These are phyloP conservation scores for Beta vulgaris DNA, from an alignment of 148 eudicot genomes.

Conservation along the genomic window DNA sequence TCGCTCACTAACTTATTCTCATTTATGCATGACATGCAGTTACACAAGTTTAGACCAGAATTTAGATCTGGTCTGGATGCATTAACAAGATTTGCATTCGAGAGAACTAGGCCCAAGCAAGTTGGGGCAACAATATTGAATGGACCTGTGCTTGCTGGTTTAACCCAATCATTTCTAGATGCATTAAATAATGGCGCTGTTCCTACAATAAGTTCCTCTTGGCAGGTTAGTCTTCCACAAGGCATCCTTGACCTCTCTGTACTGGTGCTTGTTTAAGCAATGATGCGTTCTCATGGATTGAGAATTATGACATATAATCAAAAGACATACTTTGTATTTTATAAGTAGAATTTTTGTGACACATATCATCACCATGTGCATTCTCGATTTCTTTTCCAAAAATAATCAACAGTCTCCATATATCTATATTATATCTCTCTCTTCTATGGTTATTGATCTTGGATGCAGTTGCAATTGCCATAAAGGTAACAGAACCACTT, in stretches of 20 bases:
- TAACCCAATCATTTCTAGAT: conserved; percentile 89
- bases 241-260: conserved; percentile 2
- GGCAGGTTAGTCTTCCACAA: conserved; percentile 60
- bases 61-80: conserved; percentile 89
- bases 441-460: too few relatives aligned
- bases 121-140: conserved; percentile 84
- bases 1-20: not conserved
- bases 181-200: conserved; percentile 95
- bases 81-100: conserved; percentile 81
- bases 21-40: conserved; percentile 34
- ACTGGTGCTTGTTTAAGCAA: conserved; percentile 6
- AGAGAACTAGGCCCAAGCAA: conserved; percentile 95
- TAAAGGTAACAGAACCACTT: too few relatives aligned
- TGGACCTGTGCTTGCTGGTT: conserved; percentile 88
- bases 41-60: conserved; percentile 85
- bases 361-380: too few relatives aligned
- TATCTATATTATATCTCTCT: too few relatives aligned
- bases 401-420: too few relatives aligned
- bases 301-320: not conserved
- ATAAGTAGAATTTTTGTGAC: too few relatives aligned
- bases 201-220: conserved; percentile 93
- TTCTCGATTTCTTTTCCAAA: not conserved
- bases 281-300: not conserved
- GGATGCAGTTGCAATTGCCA: too few relatives aligned
- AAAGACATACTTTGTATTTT: too few relatives aligned